These are phyloP conservation scores for Colletotrichum abscissum DNA, from an alignment of 2,329 filamentous ascomycete species.

Conservation along the genomic window DNA sequence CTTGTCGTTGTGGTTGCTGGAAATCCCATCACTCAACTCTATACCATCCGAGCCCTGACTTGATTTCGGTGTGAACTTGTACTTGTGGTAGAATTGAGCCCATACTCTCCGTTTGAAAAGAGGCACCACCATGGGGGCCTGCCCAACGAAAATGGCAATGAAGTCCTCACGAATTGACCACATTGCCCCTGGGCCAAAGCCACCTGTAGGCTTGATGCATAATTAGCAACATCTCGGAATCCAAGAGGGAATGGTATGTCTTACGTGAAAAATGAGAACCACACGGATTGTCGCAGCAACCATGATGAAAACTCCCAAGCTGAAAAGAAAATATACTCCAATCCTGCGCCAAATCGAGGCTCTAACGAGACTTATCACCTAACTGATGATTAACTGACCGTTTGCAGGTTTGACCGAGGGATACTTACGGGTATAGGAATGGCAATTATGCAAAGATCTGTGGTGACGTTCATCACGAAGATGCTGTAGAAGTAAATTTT, in stretches of 20 bases:
- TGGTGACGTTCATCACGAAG: slow-evolving; percentile 46
- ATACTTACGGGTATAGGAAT: slow-evolving; percentile 46
- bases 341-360: slow-evolving; percentile 43
- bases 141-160: slow-evolving; percentile 45
- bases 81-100: slow-evolving; percentile 11
- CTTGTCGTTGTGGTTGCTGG: neutral
- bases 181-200: slow-evolving; percentile 40
- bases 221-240: neutral
- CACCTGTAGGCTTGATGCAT: neutral
- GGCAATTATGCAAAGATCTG: slow-evolving; percentile 48
- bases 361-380: slow-evolving; percentile 43
- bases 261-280: slow-evolving; percentile 44
- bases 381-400: neutral
- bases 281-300: slow-evolving; percentile 42
- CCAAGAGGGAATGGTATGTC: neutral
- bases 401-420: fast-evolving
- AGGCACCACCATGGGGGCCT: neutral
- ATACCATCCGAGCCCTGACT: slow-evolving; percentile 27
- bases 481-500: slow-evolving; percentile 45
- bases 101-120: slow-evolving; percentile 40
- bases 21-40: slow-evolving; percentile 25
- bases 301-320: slow-evolving; percentile 47
- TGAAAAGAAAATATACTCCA: slow-evolving; percentile 46
- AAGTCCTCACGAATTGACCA: slow-evolving; percentile 53
- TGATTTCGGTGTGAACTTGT: slow-evolving; percentile 12